Evolutionary conservation across 2,329 filamentous ascomycete species (phyloP).

Genomic region (Nannizziopsis barbatae): DNA sequence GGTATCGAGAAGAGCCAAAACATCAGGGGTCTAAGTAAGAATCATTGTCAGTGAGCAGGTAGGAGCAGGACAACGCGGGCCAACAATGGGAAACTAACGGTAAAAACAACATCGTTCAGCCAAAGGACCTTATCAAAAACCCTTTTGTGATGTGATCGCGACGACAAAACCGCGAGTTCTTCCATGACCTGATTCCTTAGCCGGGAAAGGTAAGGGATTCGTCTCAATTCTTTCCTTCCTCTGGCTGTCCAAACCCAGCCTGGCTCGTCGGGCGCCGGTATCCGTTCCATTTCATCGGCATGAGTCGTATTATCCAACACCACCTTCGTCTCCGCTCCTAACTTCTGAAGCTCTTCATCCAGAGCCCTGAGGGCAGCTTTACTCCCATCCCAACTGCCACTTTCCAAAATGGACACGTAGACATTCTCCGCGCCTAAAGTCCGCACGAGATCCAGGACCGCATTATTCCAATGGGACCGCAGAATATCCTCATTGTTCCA

Average conservation of each 20-base stretch:
- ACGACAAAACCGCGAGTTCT: conserved; percentile 35
- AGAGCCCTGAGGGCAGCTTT: conserved; percentile 51
- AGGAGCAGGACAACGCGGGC: neutral
- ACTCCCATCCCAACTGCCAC: conserved; percentile 57
- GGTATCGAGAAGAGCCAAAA: conserved; percentile 47
- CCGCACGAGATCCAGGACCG: conserved; percentile 47
- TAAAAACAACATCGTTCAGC: conserved; percentile 41
- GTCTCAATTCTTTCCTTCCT: conserved; percentile 46
- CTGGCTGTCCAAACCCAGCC: conserved; percentile 55
- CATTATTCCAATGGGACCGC: conserved; percentile 51
- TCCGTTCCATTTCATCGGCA: conserved; percentile 42
- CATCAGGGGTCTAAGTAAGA: conserved; percentile 41
- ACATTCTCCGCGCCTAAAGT: conserved; percentile 53
- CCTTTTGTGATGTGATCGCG: conserved; percentile 32
- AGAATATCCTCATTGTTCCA: conserved; percentile 56
- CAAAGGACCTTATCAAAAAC: conserved; percentile 49
- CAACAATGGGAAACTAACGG: conserved; percentile 20
- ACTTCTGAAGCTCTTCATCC: conserved; percentile 42
- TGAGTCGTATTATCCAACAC: conserved; percentile 50
- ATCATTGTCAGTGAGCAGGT: neutral
- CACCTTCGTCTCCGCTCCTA: conserved; percentile 46
- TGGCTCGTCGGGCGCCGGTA: conserved; percentile 35
- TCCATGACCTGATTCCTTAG: conserved; percentile 54
- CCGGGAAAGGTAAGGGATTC: conserved; percentile 57
- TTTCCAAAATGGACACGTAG: conserved; percentile 57